A percentile compares a stretch with the other conserved stretches of the same genome.
phyloP scores from a whole-genome alignment of 148 eudicot species.

The Polygonum maritimum region DNA sequence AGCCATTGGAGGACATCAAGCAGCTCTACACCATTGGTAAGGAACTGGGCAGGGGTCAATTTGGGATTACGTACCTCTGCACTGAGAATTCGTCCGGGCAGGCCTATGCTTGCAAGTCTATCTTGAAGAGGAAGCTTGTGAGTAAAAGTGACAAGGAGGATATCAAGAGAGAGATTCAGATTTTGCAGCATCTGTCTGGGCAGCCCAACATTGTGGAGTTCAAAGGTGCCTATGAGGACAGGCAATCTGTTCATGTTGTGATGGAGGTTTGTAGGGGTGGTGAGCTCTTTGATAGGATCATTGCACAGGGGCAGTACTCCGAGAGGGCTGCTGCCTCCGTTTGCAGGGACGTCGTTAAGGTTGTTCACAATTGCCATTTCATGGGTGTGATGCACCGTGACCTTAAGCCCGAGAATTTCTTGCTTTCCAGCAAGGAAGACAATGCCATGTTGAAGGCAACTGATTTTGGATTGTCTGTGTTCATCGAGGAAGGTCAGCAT shows the following conservation, averaged over 20 bases:
- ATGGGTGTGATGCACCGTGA: constrained; percentile 98
- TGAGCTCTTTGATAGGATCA: constrained; percentile 83
- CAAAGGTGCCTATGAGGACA: constrained; percentile 82
- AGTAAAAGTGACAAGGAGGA: constrained; percentile 65
- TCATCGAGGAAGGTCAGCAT: constrained; percentile 70
- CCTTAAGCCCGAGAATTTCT: constrained; percentile 92
- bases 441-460: constrained; percentile 71
- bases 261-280: constrained; percentile 96
- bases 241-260: constrained; percentile 72
- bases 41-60: constrained; percentile 87
- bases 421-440: constrained; percentile 53
- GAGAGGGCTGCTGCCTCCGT: constrained; percentile 62
- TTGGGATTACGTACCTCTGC: constrained; percentile 78
- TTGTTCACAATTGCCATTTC: constrained; percentile 76
- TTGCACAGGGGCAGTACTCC: constrained; percentile 70
- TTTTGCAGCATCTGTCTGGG: constrained; percentile 88
- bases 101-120: constrained; percentile 75
- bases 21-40: constrained; percentile 48
- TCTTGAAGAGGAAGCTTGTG: constrained; percentile 69
- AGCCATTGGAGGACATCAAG: constrained; percentile 56
- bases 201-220: constrained; percentile 86
- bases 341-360: constrained; percentile 70
- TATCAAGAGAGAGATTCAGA: constrained; percentile 75
- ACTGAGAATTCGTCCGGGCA: constrained; percentile 55
- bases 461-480: constrained; percentile 85